Percentiles rank a stretch among this genome's conserved stretches.
phyloP scores from a whole-genome alignment of 2,329 filamentous ascomycete genomes.

The Teratosphaeria nubilosa region DNA sequence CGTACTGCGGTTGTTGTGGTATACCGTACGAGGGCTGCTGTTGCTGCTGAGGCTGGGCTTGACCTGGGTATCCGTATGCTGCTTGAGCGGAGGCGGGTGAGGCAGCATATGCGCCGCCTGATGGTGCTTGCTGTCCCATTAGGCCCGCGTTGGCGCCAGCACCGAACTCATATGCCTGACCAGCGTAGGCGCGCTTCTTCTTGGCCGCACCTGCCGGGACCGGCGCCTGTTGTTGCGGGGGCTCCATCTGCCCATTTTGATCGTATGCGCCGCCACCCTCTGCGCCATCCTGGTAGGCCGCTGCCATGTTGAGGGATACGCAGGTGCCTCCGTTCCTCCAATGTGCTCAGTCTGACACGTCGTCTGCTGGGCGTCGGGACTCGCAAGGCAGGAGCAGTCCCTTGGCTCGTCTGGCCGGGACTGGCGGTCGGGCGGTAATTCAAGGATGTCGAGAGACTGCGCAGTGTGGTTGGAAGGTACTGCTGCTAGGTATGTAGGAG shows the following conservation, averaged over 20 bases:
- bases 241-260: slow-evolving; percentile 7
- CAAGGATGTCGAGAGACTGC: background rate
- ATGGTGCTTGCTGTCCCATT: slow-evolving; percentile 21
- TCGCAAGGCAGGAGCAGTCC: background rate
- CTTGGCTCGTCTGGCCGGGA: background rate
- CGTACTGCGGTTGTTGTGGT: slow-evolving; percentile 23
- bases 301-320: background rate
- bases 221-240: slow-evolving; percentile 9
- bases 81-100: slow-evolving; percentile 25
- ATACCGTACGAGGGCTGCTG: slow-evolving; percentile 23
- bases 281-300: slow-evolving; percentile 6
- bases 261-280: slow-evolving; percentile 6
- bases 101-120: slow-evolving; percentile 33
- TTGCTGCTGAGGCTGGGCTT: slow-evolving; percentile 18
- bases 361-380: background rate
- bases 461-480: background rate
- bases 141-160: slow-evolving; percentile 62
- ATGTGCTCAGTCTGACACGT: background rate
- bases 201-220: slow-evolving; percentile 35
- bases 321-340: background rate
- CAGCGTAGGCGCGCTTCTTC: slow-evolving; percentile 93
- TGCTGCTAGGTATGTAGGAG: too few relatives aligned
- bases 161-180: slow-evolving; percentile 87
- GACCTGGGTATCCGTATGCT: slow-evolving; percentile 35
- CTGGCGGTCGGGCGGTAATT: background rate